phyloP scores from a whole-genome alignment of 202 grass and related monocot genomes.

The Alloteropsis angusta region DNA sequence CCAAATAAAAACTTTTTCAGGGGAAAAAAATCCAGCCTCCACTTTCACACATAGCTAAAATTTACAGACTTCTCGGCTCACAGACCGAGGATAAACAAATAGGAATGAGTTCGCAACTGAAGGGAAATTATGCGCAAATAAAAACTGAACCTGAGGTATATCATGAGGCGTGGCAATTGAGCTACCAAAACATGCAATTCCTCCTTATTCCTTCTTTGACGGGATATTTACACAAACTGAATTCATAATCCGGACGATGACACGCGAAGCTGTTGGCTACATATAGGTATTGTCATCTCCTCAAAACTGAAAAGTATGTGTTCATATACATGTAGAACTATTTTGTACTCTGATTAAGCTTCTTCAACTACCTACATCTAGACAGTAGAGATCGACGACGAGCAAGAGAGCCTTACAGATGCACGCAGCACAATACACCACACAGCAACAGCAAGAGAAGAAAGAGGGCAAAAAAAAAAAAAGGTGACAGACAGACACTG shows the following conservation, averaged over 20 bases:
- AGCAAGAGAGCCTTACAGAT: not conserved
- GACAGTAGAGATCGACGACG: not conserved
- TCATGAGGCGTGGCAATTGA: not conserved
- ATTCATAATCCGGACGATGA: not conserved
- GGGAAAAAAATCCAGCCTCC: too few relatives aligned
- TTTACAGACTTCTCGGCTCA: too few relatives aligned
- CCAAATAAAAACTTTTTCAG: too few relatives aligned
- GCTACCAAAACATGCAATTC: not conserved
- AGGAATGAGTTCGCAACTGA: too few relatives aligned
- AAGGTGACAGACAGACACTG: not conserved
- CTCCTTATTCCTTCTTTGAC: not conserved
- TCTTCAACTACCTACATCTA: conserved; percentile 30
- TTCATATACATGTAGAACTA: conserved; percentile 7
- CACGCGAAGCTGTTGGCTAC: not conserved
- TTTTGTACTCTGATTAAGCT: conserved; percentile 9
- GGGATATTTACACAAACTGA: conserved; percentile 2
- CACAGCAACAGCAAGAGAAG: not conserved
- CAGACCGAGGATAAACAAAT: too few relatives aligned
- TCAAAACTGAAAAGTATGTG: conserved; percentile 22
- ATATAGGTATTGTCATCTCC: conserved; percentile 10
- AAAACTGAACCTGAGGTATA: too few relatives aligned
- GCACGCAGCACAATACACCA: not conserved
- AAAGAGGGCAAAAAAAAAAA: not conserved
- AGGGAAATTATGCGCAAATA: too few relatives aligned
- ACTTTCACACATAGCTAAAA: too few relatives aligned